Percentiles rank a stretch among this genome's conserved stretches.
These are phyloP conservation scores for Calonectria crousiana DNA, from an alignment of 2,329 filamentous ascomycete genomes.

Conservation along the genomic window DNA sequence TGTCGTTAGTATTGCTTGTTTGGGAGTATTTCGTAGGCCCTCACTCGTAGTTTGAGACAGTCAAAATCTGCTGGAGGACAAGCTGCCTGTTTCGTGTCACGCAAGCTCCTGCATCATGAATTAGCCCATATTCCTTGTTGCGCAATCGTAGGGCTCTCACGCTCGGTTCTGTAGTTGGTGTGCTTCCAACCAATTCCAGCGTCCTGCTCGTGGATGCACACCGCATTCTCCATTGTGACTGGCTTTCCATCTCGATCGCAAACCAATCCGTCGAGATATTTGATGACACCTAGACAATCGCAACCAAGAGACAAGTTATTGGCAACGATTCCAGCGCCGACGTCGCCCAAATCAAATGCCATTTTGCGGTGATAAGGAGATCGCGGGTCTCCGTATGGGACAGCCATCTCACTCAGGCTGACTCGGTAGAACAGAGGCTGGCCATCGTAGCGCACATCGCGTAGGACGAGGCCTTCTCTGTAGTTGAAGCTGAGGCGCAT, in stretches of 20 bases:
- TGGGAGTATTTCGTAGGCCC: not conserved
- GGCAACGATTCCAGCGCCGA: conserved; percentile 72
- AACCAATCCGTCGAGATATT: conserved; percentile 20
- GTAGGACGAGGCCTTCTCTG: conserved; percentile 19
- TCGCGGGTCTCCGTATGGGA: conserved; percentile 18
- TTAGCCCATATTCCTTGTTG: not conserved
- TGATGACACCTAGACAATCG: conserved; percentile 74
- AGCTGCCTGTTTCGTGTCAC: conserved; percentile 68
- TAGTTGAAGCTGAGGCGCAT: conserved; percentile 28
- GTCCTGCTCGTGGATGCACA: conserved; percentile 30
- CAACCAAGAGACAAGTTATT: conserved; percentile 76
- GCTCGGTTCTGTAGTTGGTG: conserved; percentile 25
- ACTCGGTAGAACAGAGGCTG: conserved; percentile 25
- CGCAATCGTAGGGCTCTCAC: not conserved
- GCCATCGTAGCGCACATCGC: conserved; percentile 24
- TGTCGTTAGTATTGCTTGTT: not conserved
- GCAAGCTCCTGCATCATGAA: conserved; percentile 53
- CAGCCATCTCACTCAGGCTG: conserved; percentile 21
- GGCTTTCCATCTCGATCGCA: conserved; percentile 10
- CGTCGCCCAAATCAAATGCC: conserved; percentile 77
- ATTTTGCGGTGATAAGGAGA: conserved; percentile 38
- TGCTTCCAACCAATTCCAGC: conserved; percentile 31
- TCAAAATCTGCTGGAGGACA: conserved; percentile 72
- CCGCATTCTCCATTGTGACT: conserved; percentile 13
- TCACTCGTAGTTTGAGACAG: conserved; percentile 67